These are phyloP conservation scores for Beauveria sp. DNA, from an alignment of 2,329 filamentous ascomycete species.

Conservation along the genomic window DNA sequence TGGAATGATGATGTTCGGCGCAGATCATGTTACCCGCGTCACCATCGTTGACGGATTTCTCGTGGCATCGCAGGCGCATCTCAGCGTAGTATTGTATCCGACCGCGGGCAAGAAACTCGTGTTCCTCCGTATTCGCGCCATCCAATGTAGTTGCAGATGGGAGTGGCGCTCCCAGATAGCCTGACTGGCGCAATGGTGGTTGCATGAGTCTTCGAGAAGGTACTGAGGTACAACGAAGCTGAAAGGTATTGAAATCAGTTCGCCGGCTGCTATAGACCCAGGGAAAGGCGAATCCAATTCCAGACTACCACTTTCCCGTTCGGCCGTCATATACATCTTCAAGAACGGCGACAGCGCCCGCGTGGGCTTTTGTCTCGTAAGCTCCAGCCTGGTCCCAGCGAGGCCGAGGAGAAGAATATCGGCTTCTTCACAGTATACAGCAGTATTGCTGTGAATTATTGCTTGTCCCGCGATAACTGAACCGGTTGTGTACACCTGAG, in stretches of 20 bases:
- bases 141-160: neutral
- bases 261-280: neutral
- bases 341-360: neutral
- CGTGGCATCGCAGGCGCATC: neutral
- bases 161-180: slow-evolving; percentile 4
- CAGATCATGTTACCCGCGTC: neutral
- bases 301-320: neutral
- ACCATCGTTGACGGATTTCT: neutral
- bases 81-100: slow-evolving; percentile 6
- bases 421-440: neutral
- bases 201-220: neutral
- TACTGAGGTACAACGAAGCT: slow-evolving; percentile 6
- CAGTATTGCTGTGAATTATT: neutral
- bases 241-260: neutral
- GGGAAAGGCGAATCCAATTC: neutral
- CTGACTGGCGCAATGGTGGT: neutral
- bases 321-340: slow-evolving; percentile 6
- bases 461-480: neutral
- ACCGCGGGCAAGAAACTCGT: neutral
- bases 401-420: slow-evolving; percentile 5
- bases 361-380: slow-evolving; percentile 4
- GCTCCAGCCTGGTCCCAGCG: neutral
- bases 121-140: neutral
- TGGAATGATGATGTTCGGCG: neutral
- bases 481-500: neutral